Percentiles rank a stretch among this genome's conserved stretches.
phyloP scores from a whole-genome alignment of 73 alveolate genomes.

The Uronychia binucleata region DNA sequence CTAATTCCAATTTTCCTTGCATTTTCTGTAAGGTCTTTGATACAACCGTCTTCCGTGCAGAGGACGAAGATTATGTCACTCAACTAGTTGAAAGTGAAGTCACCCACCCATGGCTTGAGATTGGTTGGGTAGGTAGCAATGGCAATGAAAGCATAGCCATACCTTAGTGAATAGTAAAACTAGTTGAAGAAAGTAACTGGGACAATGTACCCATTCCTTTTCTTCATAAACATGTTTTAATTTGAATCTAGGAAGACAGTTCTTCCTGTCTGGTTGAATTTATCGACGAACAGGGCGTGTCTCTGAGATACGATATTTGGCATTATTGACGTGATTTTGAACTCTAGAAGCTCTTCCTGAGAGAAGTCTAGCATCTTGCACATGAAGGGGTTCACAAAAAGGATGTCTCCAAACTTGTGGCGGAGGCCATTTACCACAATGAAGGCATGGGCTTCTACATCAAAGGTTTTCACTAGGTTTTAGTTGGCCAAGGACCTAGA shows the following conservation, averaged over 20 bases:
- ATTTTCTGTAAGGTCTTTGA: not conserved
- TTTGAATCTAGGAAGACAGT: not conserved
- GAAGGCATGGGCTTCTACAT: not conserved
- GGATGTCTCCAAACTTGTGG: not conserved
- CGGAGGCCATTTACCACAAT: not conserved
- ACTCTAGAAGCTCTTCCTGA: not conserved
- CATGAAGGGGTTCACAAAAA: not conserved
- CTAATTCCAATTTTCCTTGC: not conserved
- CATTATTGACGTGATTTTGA: not conserved
- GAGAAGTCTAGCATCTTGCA: not conserved
- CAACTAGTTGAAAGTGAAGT: not conserved
- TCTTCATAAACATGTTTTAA: not conserved
- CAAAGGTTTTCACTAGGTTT: not conserved
- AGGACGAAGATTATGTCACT: not conserved
- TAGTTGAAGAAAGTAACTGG: not conserved
- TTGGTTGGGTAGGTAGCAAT: not conserved
- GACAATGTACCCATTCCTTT: not conserved
- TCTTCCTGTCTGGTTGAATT: not conserved
- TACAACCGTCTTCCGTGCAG: not conserved
- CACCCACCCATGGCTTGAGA: not conserved
- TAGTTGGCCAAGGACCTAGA: not conserved
- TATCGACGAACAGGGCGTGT: not conserved
- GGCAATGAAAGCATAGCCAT: not conserved
- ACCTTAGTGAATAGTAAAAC: not conserved
- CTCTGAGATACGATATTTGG: not conserved